These are phyloP conservation scores for Lentinula sp. DNA, from an alignment of 768 basidiomycete genomes.

Conservation along the genomic window DNA sequence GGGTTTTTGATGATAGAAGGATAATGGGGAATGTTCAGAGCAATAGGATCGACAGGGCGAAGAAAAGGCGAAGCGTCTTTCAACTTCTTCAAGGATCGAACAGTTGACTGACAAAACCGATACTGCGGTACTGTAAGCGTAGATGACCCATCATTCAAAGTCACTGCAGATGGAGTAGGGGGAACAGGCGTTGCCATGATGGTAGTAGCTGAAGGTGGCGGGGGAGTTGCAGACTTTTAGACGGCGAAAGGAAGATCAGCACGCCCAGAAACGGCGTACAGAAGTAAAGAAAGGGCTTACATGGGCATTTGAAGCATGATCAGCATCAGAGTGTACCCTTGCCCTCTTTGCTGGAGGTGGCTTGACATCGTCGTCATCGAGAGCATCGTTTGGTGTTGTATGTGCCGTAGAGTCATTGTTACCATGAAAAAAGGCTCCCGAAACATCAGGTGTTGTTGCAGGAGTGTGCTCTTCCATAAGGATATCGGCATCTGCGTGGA, in stretches of 20 bases:
- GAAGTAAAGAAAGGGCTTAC: slow-evolving; percentile 44
- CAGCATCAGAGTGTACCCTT: slow-evolving; percentile 69
- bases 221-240: slow-evolving; percentile 69
- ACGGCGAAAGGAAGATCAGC: slow-evolving; percentile 2
- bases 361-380: slow-evolving; percentile 50
- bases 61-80: slow-evolving; percentile 82
- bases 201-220: slow-evolving; percentile 49
- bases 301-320: slow-evolving; percentile 67
- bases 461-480: slow-evolving; percentile 36
- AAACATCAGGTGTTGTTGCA: slow-evolving; percentile 29
- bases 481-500: slow-evolving; percentile 26
- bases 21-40: slow-evolving; percentile 84
- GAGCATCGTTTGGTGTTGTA: slow-evolving; percentile 27
- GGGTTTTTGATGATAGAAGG: slow-evolving; percentile 79
- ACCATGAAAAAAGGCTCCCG: slow-evolving; percentile 28
- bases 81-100: slow-evolving; percentile 80
- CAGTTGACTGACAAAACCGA: slow-evolving; percentile 70
- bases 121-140: slow-evolving; percentile 66
- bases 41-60: slow-evolving; percentile 83
- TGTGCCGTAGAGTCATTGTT: slow-evolving; percentile 28
- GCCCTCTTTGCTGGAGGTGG: slow-evolving; percentile 84
- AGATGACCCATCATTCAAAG: slow-evolving; percentile 21
- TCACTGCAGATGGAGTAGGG: slow-evolving; percentile 16
- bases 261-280: slow-evolving; percentile 26
- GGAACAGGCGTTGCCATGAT: slow-evolving; percentile 31